Base-by-base conservation (phyloP, 805 yeast species). In the Suhomyces emberorum region DNA sequence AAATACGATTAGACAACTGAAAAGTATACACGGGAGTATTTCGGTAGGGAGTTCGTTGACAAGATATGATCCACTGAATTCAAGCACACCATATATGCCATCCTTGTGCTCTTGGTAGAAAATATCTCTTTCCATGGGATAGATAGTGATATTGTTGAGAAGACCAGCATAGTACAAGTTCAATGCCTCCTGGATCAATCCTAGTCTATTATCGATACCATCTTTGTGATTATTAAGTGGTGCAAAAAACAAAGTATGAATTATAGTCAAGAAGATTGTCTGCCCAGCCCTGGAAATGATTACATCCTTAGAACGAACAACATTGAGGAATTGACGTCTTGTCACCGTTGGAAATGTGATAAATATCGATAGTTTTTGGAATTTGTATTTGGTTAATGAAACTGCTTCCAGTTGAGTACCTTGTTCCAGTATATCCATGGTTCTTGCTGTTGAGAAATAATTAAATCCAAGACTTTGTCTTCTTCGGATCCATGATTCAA, bases 71-170 rank as follows among this genome's bases (percentile, higher is more conserved):
- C 65, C 35, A 45, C 80, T 77, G 51, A 88, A 88, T 3, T 87
- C 79, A 2, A 67, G 51, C 2, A 77, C 70, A 0, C 83, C 82
- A 48, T 85, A 83, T 6, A 83, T 76, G 17, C 77, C 79, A 52
- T 87, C 95, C 42, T 73, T 74, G 47, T 78, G 79, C 49, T 88
- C 96, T 41, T 83, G 83, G 55, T 84, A 86, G 52, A 88, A 88
- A 30, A 81, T 74, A 46, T 81, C 73, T 42, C 89, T 65, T 48
- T 86, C 93, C 10, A 62, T 57, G 2, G 95, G 95, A 52, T 81
- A 88, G 11, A 83, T 69, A 1, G 89, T 75, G 52, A 87, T 66
- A 55, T 86, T 87, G 49, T 82, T 84, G 37, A 88, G 69, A 72
- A 87, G 76, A 1, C 96, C 96, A 32, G 80, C 79, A 54, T 79